Evolutionary conservation across 202 grass and related monocot species (phyloP).

Genomic region (Alloteropsis angusta): DNA sequence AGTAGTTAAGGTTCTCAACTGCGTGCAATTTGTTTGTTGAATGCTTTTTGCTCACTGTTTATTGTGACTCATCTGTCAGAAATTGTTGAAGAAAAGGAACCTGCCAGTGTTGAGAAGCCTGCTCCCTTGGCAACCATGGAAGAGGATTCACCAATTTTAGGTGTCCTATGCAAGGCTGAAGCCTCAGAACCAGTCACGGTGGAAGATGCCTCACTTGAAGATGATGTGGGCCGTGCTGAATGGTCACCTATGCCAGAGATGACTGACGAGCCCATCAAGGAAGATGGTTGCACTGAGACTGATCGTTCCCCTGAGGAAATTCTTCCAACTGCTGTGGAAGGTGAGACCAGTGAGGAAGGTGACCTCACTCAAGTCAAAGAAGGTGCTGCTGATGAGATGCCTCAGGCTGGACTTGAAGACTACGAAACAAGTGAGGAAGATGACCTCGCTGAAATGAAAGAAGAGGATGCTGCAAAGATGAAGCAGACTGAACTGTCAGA

Average conservation of each 20-base stretch:
- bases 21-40: not conserved
- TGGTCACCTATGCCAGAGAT: slow-evolving; percentile 11
- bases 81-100: slow-evolving; percentile 14
- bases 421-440: not conserved
- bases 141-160: slow-evolving; percentile 45
- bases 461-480: not conserved
- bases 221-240: slow-evolving; percentile 1
- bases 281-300: slow-evolving; percentile 6
- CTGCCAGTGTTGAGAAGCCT: slow-evolving; percentile 4
- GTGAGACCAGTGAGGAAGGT: not conserved
- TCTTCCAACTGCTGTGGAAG: not conserved
- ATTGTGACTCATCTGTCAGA: slow-evolving; percentile 9
- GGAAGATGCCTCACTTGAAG: not conserved
- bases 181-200: not conserved
- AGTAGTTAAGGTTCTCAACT: not conserved
- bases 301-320: slow-evolving; percentile 2
- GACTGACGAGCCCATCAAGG: not conserved
- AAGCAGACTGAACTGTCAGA: not conserved
- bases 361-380: not conserved
- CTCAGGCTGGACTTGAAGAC: not conserved
- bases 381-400: not conserved
- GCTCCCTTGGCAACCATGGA: slow-evolving; percentile 9
- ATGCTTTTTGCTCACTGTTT: not conserved
- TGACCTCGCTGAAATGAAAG: not conserved
- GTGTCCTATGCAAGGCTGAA: slow-evolving; percentile 30